phyloP scores from a whole-genome alignment of 1,139 yeast species.

The Meyerozyma sp. region DNA sequence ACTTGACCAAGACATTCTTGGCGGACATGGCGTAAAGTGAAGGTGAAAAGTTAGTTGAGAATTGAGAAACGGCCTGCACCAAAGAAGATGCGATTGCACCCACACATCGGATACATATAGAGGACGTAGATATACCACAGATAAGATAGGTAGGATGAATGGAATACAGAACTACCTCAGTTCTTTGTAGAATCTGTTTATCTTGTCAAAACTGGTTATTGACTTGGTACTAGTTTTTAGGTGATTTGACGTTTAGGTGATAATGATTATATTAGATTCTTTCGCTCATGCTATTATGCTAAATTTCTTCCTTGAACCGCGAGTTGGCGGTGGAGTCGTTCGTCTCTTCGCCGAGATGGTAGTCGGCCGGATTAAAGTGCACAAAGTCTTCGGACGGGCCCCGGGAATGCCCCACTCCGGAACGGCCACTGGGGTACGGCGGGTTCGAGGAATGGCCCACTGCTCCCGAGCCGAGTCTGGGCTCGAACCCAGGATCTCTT shows the following conservation, averaged over 20 bases:
- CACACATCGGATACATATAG: no score
- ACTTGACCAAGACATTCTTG: slow-evolving; percentile 62
- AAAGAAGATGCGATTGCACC: no score
- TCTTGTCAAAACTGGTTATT: no score
- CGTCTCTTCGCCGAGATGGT: not conserved
- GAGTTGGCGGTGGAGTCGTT: not conserved
- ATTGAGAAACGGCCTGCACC: not conserved
- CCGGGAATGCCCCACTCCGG: not conserved
- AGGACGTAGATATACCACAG: no score
- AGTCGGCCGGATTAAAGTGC: slow-evolving; percentile 1
- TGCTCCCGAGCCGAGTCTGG: not conserved
- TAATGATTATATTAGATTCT: no score
- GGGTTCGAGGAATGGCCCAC: not conserved
- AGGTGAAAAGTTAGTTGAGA: not conserved
- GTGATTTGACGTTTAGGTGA: no score
- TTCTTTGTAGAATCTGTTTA: no score
- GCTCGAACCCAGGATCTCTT: not conserved
- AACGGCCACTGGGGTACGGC: not conserved
- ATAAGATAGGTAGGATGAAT: no score
- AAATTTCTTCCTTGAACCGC: not conserved
- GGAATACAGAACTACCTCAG: no score
- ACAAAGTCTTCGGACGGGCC: slow-evolving; percentile 1
- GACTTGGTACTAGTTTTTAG: no score
- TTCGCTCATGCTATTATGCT: not conserved
- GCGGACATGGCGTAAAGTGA: slow-evolving; percentile 21